Percentiles rank a stretch among this genome's conserved stretches.
Conservation (phyloP, 345 rosid species). For the Boechera retrofracta region DNA sequence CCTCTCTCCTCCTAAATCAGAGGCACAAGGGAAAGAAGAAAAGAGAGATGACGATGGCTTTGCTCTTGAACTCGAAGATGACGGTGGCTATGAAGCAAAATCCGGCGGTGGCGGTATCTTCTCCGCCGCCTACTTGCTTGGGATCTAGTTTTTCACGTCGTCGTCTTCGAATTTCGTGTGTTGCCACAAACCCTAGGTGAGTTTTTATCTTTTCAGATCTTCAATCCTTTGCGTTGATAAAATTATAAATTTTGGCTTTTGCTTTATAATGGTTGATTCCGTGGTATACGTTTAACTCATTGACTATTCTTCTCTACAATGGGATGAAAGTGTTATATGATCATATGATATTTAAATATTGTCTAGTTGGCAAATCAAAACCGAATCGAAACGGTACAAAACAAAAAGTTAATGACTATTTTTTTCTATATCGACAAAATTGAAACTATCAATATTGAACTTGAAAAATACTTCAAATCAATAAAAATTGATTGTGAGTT, state of each 20-base stretch:
- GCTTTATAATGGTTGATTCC: background rate
- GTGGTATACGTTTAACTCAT: background rate
- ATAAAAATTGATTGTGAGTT: background rate
- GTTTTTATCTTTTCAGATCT: slow-evolving; percentile 1
- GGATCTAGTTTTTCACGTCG: slow-evolving; percentile 13
- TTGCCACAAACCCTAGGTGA: slow-evolving; percentile 36
- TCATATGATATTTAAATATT: background rate
- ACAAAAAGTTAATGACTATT: background rate
- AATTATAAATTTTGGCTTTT: background rate
- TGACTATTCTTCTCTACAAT: background rate
- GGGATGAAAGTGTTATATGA: background rate
- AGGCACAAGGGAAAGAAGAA: background rate
- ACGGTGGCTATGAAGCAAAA: slow-evolving; percentile 19
- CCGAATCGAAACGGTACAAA: background rate
- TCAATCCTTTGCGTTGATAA: background rate
- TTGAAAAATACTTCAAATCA: background rate
- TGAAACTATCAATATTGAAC: background rate
- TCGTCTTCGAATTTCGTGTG: slow-evolving; percentile 29
- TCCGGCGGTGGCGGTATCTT: background rate
- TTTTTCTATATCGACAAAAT: no score
- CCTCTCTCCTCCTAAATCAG: background rate
- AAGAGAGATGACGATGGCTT: slow-evolving; percentile 9
- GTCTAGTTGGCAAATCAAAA: background rate
- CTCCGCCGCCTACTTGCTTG: background rate
- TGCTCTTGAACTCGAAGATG: slow-evolving; percentile 6